Conservation (phyloP, 768 basidiomycete genomes). For the Podaxis sp. region DNA sequence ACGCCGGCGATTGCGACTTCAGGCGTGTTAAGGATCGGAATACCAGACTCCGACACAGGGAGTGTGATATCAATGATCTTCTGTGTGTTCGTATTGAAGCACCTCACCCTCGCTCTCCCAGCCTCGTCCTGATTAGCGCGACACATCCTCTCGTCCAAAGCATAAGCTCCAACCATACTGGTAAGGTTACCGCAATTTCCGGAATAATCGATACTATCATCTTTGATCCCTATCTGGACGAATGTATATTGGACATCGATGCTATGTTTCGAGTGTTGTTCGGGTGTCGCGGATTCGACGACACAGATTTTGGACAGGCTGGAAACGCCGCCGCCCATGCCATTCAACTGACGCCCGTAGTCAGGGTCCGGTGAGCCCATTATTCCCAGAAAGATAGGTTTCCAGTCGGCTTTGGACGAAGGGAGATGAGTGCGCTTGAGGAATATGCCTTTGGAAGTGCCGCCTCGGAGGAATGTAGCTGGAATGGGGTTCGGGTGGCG, state of each 20-base stretch:
- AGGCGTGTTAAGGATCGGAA: slow-evolving; percentile 46
- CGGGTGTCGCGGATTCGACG: slow-evolving; percentile 48
- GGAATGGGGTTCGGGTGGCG: slow-evolving; percentile 38
- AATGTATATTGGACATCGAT: slow-evolving; percentile 75
- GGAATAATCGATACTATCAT: slow-evolving; percentile 60
- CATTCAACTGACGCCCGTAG: slow-evolving; percentile 70
- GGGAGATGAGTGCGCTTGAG: slow-evolving; percentile 57
- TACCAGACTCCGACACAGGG: slow-evolving; percentile 38
- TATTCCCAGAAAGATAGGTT: slow-evolving; percentile 61
- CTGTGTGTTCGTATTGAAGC: slow-evolving; percentile 72
- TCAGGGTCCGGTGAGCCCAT: slow-evolving; percentile 83
- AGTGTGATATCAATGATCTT: slow-evolving; percentile 73
- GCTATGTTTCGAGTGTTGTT: slow-evolving; percentile 25
- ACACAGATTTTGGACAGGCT: slow-evolving; percentile 76
- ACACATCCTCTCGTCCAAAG: slow-evolving; percentile 64
- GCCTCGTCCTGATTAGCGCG: slow-evolving; percentile 17
- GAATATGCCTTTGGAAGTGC: slow-evolving; percentile 79
- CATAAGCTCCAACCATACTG: slow-evolving; percentile 72
- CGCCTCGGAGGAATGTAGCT: slow-evolving; percentile 64
- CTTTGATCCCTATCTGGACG: slow-evolving; percentile 60
- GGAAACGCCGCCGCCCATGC: slow-evolving; percentile 79
- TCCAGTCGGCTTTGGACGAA: slow-evolving; percentile 49
- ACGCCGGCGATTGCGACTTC: slow-evolving; percentile 69
- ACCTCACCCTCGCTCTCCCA: slow-evolving; percentile 46
- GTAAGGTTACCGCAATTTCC: slow-evolving; percentile 80